These are phyloP conservation scores for Copromyces sp. DNA, from an alignment of 495 filamentous ascomycete species.

Conservation along the genomic window DNA sequence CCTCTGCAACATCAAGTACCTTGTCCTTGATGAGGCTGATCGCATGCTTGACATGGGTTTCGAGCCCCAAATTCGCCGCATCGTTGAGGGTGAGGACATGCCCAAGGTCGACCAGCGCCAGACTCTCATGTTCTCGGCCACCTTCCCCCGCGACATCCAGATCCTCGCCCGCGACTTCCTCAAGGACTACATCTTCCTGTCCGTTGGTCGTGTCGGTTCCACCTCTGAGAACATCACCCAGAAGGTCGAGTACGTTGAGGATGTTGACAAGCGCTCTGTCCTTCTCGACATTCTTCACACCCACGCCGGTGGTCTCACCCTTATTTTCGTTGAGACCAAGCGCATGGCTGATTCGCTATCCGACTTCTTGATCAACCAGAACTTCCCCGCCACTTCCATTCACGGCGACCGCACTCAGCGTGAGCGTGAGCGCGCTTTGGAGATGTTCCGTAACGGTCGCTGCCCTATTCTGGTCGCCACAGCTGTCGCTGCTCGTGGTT, in stretches of 20 bases:
- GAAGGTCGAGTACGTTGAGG: constrained; percentile 96
- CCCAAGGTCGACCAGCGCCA: constrained; percentile 74
- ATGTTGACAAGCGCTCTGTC: constrained; percentile 93
- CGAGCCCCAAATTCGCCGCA: constrained; percentile 97
- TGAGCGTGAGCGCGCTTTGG: constrained; percentile 94
- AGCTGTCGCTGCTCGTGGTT: constrained; percentile 86
- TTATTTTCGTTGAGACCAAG: constrained; percentile 99
- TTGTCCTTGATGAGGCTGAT: constrained; percentile 98
- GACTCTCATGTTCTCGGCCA: constrained; percentile 99
- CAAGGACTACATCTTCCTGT: constrained; percentile 97
- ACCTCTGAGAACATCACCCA: constrained; percentile 99
- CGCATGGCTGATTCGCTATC: constrained; percentile 97
- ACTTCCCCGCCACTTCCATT: constrained; percentile 96
- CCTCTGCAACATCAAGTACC: constrained; percentile 91
- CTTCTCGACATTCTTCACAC: constrained; percentile 95
- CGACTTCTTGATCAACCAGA: constrained; percentile 96
- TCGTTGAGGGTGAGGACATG: constrained; percentile 98
- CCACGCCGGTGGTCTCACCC: constrained; percentile 77
- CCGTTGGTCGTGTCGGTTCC: constrained; percentile 97
- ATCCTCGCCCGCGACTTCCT: constrained; percentile 97
- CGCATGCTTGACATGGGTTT: constrained; percentile 99
- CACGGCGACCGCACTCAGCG: constrained; percentile 97
- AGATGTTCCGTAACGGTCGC: constrained; percentile 90
- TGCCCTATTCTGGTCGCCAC: constrained; percentile 96
- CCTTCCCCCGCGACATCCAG: constrained; percentile 97